Conservation (phyloP, 495 filamentous ascomycete species). For the Tuber brumale region DNA sequence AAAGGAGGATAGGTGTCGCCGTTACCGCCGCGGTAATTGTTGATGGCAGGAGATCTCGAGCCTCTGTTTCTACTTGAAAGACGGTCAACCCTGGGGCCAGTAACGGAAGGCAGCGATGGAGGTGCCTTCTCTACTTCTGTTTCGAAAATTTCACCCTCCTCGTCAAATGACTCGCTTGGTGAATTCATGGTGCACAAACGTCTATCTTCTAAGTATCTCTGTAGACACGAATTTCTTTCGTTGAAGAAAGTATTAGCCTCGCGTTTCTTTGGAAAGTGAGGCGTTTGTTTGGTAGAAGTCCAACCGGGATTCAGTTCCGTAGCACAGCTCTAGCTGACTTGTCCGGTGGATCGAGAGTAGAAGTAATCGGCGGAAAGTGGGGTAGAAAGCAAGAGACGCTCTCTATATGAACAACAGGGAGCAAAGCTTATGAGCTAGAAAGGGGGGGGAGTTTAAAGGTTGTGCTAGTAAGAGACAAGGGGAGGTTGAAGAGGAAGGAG, state of each 20-base stretch:
- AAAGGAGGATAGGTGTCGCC: conserved; percentile 62
- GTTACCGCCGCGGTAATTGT: conserved; percentile 36
- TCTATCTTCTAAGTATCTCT: conserved; percentile 41
- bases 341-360: neutral
- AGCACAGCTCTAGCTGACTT: conserved; percentile 27
- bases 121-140: conserved; percentile 63
- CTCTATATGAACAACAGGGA: neutral
- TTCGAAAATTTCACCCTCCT: conserved; percentile 60
- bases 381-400: neutral
- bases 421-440: neutral
- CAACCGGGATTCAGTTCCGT: conserved; percentile 52
- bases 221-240: conserved; percentile 78
- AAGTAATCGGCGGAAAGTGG: neutral
- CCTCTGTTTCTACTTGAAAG: conserved; percentile 55
- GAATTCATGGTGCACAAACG: conserved; percentile 41
- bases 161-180: conserved; percentile 63
- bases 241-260: conserved; percentile 55
- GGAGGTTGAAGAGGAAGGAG: neutral
- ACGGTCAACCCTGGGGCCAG: conserved; percentile 72
- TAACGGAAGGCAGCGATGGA: conserved; percentile 66
- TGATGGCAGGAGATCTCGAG: conserved; percentile 44
- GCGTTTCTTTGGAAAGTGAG: conserved; percentile 43
- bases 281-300: conserved; percentile 46
- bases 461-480: neutral
- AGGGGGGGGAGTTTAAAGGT: neutral